Conservation (phyloP, 495 filamentous ascomycete species). For the Aspergillus heteromorphus region DNA sequence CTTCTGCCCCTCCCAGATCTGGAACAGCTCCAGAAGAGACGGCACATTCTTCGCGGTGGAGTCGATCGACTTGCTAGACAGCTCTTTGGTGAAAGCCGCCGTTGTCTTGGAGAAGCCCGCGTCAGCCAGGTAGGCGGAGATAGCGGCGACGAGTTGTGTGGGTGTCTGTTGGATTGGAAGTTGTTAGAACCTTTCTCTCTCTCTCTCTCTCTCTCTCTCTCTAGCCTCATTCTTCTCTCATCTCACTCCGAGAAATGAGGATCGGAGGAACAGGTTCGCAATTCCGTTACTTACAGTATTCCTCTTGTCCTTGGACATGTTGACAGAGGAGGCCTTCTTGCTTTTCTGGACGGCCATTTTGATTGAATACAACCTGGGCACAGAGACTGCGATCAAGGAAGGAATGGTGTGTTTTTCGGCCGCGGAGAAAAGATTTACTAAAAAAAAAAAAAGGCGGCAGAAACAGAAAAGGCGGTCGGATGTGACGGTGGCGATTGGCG, state of each 20-base stretch:
- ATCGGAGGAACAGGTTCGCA: background rate
- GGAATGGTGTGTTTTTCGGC: no score
- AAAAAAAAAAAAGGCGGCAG: conserved; percentile 21
- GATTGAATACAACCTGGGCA: background rate
- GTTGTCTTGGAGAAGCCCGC: conserved; percentile 57
- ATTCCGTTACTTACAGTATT: conserved; percentile 26
- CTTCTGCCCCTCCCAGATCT: conserved; percentile 35
- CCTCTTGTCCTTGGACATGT: conserved; percentile 31
- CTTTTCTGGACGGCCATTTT: conserved; percentile 29
- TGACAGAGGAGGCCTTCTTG: conserved; percentile 21
- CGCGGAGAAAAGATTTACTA: conserved; percentile 27
- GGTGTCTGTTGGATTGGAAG: conserved; percentile 28
- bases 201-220: no score
- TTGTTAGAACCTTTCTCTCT: conserved; percentile 10
- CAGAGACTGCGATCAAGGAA: background rate
- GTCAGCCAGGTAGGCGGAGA: conserved; percentile 61
- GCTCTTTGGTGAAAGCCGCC: conserved; percentile 54
- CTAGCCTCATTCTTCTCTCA: no score
- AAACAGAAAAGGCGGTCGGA: conserved; percentile 16
- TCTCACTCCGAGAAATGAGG: background rate
- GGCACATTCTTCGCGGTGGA: conserved; percentile 35
- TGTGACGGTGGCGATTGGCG: conserved; percentile 22
- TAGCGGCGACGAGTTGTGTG: conserved; percentile 56
- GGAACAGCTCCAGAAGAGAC: conserved; percentile 45
- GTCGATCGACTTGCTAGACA: conserved; percentile 22